Evolutionary conservation across 805 yeast species (phyloP), one percentile per base, ranked within the genome.

Genomic region (Scheffersomyces lignosus): DNA sequence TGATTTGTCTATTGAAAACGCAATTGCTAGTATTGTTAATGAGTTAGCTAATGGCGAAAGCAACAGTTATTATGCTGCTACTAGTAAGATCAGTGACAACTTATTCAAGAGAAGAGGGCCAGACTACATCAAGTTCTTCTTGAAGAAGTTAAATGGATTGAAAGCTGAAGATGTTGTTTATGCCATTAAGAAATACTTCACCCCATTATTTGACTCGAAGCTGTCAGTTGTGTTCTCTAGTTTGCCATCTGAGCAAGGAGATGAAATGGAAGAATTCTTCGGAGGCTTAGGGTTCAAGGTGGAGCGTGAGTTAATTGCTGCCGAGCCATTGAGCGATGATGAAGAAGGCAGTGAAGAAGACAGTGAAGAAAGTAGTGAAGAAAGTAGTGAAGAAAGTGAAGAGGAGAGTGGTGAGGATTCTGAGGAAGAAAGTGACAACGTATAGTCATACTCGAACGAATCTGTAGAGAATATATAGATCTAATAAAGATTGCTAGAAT

Each of bases 21-120:
- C 96, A 1, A 66, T 87, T 18, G 80, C 95, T 37, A 74, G 86
- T 9, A 75, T 87, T 33, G 90, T 89, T 17, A 83, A 83, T 47
- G 67, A 75, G 7, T 66, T 86, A 33, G 95, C 96, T 0, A 73
- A 79, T 16, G 60, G 68, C 4, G 90, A 86, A 46, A 73, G 81
- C n/a, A 81, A 83, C 46, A 71, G 70, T 29, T 73, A 73, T 38
- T 72, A 75, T 27, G 82, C 96, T 0, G 89, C 93, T 12, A 64
- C 71, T 36, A 66, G 73, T 14, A 85, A 81, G 54, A 85, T 81
- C 48, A 58, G 72, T 29, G 91, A 88, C 59, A 73, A 76, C 42
- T 73, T 80, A 18, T 67, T 89, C 51, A 75, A 78, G 50, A 75
- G 78, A 46, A 71, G 95, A 43, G 96, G 96, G 1, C 79, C 86